Evolutionary conservation across 495 filamentous ascomycete genomes (phyloP).

Genomic region (Penicillium pancosmium): DNA sequence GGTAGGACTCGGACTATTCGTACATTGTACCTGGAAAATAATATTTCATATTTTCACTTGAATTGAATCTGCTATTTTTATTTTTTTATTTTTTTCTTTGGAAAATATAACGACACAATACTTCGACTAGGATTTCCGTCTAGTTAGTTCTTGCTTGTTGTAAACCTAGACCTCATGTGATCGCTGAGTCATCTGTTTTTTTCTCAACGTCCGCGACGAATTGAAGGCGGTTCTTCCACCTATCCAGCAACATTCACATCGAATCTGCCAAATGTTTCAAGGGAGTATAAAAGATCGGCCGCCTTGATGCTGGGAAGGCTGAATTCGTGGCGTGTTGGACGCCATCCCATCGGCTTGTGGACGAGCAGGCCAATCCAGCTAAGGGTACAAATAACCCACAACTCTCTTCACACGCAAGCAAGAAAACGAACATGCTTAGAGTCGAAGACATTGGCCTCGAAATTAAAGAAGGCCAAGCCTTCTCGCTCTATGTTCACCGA

Average conservation of each 20-base stretch:
- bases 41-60: too few relatives aligned
- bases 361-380: not conserved
- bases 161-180: not conserved
- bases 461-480: not conserved
- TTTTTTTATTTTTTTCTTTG: too few relatives aligned
- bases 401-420: not conserved
- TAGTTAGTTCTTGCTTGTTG: too few relatives aligned
- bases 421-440: not conserved
- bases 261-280: not conserved
- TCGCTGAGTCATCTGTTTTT: conserved; percentile 4
- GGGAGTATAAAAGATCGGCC: not conserved
- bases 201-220: not conserved
- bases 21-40: too few relatives aligned
- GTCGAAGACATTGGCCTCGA: not conserved
- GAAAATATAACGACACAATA: too few relatives aligned
- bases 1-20: too few relatives aligned
- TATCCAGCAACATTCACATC: not conserved
- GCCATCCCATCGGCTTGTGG: not conserved
- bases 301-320: conserved; percentile 2
- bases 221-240: not conserved
- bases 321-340: not conserved
- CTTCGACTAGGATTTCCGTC: too few relatives aligned
- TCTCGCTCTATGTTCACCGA: conserved; percentile 20
- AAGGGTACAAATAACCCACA: not conserved
- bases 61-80: too few relatives aligned